Conservation (phyloP, 2,329 filamentous ascomycete genomes). For the Fusarium nisikadoi region DNA sequence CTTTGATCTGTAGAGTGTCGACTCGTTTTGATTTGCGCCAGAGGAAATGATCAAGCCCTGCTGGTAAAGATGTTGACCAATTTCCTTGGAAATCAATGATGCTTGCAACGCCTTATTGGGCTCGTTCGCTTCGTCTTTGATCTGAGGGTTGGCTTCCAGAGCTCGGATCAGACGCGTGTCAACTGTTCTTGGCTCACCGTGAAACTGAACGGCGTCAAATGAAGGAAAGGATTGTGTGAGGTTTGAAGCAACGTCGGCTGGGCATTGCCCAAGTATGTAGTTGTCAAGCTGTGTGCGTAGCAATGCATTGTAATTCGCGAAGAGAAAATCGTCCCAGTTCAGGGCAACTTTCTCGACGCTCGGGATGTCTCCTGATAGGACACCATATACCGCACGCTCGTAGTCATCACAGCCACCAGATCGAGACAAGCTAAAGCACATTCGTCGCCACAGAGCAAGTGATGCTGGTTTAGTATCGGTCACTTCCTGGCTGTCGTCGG, state of each 20-base stretch:
- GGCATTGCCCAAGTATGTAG: slow-evolving; percentile 69
- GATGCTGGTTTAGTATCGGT: slow-evolving; percentile 54
- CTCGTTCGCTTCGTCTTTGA: slow-evolving; percentile 67
- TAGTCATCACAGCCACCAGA: slow-evolving; percentile 78
- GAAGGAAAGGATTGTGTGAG: slow-evolving; percentile 68
- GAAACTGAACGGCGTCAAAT: slow-evolving; percentile 72
- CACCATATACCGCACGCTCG: slow-evolving; percentile 88
- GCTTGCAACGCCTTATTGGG: slow-evolving; percentile 82
- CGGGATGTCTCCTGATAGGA: slow-evolving; percentile 85
- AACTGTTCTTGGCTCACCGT: slow-evolving; percentile 64
- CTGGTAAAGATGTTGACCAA: slow-evolving; percentile 67
- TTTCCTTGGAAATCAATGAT: slow-evolving; percentile 74
- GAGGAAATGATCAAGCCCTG: slow-evolving; percentile 60
- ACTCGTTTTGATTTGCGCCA: slow-evolving; percentile 39
- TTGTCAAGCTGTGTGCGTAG: slow-evolving; percentile 82
- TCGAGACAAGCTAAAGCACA: slow-evolving; percentile 77
- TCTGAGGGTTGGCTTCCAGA: slow-evolving; percentile 67
- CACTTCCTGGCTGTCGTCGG: slow-evolving; percentile 56
- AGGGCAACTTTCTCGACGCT: slow-evolving; percentile 81
- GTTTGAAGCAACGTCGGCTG: slow-evolving; percentile 63
- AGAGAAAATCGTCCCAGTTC: slow-evolving; percentile 87
- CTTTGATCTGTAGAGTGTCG: slow-evolving; percentile 43
- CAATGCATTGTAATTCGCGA: slow-evolving; percentile 87
- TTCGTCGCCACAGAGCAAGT: slow-evolving; percentile 77
- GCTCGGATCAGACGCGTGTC: slow-evolving; percentile 69